phyloP scores from a whole-genome alignment of 2,329 filamentous ascomycete genomes.

The Arthrinium puccinioides region DNA sequence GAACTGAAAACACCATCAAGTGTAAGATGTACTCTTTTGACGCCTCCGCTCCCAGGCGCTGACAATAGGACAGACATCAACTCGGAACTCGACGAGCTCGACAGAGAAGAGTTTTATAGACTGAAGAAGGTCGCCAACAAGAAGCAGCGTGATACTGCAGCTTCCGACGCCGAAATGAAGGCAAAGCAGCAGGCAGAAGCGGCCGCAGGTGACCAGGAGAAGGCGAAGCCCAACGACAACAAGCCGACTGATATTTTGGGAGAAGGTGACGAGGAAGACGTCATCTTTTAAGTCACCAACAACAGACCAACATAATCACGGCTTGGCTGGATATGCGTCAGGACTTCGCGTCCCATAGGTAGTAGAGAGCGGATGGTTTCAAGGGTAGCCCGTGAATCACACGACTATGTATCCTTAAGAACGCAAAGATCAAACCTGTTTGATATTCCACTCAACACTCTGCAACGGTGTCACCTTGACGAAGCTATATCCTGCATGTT shows the following conservation, averaged over 20 bases:
- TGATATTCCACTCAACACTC: too few species aligned
- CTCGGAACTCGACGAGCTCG: conserved; percentile 93
- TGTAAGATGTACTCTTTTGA: conserved; percentile 44
- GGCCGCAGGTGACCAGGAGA: conserved; percentile 31
- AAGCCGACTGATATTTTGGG: conserved; percentile 61
- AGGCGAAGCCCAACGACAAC: conserved; percentile 26
- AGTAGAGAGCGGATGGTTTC: too few species aligned
- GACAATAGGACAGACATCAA: conserved; percentile 67
- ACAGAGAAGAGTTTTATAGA: conserved; percentile 96
- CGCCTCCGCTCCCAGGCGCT: not conserved
- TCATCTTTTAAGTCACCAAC: conserved; percentile 81
- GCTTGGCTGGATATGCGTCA: too few species aligned
- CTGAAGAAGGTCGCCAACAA: conserved; percentile 90
- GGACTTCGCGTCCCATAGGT: too few species aligned
- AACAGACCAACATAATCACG: too few species aligned
- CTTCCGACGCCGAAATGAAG: conserved; percentile 67
- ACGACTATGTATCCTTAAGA: too few species aligned
- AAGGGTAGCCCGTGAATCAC: too few species aligned
- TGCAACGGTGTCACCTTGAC: too few species aligned
- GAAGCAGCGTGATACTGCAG: conserved; percentile 71
- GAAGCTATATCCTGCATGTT: too few species aligned
- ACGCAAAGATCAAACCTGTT: too few species aligned
- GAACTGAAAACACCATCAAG: conserved; percentile 99
- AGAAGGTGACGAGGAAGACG: conserved; percentile 72
- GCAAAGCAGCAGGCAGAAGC: conserved; percentile 54